Evolutionary conservation across 2,329 filamentous ascomycete species (phyloP), one percentile per base, ranked within the genome.

Genomic region (Septoria linicola): DNA sequence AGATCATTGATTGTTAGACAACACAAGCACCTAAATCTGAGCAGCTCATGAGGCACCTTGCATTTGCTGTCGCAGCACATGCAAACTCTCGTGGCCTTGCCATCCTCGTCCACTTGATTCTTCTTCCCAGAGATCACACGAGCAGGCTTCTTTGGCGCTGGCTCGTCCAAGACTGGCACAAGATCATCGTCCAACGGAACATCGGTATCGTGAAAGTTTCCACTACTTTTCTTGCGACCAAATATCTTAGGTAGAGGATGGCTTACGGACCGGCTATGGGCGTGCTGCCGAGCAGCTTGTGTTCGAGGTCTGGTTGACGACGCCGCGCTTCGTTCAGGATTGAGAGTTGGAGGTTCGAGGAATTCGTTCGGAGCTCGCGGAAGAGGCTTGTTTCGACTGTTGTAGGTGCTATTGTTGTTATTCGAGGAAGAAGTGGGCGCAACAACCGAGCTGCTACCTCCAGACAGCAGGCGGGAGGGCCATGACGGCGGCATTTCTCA

Each of bases 1-100:
- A 95, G 70, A 66, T 95, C 89, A 66, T 95, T 95, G 66, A 96
- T 83, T 14, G 87, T 93, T 63, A 88, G 74, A 68, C 90, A 96
- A 48, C 88, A 85, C 35, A 87, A 87, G 69, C 90, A 96, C 61
- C 89, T 81, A 69, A 93, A 95, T 31, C 85, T 80, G 30, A 80
- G 80, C 55, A 90, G 72, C 46, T 85, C 81, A 55, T 79, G 81
- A 1, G 89, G 89, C 85, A 89, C 95, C 50, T 86, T 80, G 58
- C 95, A 85, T 49, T 84, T 81, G 48, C 86, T 87, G 62, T 85
- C 87, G 69, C 90, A 96, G 27, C 89, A 91, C 81, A 92, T 90
- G 68, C 90, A 96, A 61, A 82, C 84, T 17, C 88, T 87, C 25
- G 82, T 84, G 21, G 77, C 75, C 63, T 85, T 81, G 59, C 78